phyloP scores from a whole-genome alignment of 192 early-diverging fungal species.

The Linnemannia exigua region DNA sequence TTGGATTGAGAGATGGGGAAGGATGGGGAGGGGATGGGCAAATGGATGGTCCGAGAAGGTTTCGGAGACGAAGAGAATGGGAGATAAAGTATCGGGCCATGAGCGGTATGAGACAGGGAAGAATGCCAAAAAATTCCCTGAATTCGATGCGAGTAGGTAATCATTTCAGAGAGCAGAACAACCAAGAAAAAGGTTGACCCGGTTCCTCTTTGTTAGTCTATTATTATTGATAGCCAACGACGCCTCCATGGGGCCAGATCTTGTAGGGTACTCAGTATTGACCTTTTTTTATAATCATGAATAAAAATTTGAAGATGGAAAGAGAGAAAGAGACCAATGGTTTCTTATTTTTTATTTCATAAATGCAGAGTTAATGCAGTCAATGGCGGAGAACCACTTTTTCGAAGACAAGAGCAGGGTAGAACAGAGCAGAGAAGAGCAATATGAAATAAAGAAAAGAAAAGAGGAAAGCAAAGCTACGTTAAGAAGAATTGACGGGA shows the following conservation, averaged over 20 bases:
- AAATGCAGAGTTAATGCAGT: neutral
- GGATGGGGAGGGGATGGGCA: neutral
- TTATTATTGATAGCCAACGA: neutral
- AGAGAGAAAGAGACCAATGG: neutral
- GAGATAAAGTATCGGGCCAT: neutral
- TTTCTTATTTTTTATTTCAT: neutral
- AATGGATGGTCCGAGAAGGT: neutral
- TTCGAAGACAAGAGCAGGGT: neutral
- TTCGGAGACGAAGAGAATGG: neutral
- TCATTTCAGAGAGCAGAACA: neutral
- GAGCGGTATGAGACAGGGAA: neutral
- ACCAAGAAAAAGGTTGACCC: neutral
- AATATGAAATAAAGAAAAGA: no score
- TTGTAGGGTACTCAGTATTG: neutral
- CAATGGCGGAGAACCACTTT: neutral
- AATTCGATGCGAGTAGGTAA: no score
- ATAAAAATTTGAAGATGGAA: no score
- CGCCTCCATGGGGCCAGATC: neutral
- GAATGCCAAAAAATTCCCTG: no score
- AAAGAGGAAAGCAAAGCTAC: no score
- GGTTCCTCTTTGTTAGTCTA: neutral
- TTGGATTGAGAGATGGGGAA: neutral
- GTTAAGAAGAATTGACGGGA: no score
- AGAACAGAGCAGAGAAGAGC: neutral
- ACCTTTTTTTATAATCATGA: no score